Conservation (phyloP, 2,329 filamentous ascomycete genomes). For the Cercospora citrullina region DNA sequence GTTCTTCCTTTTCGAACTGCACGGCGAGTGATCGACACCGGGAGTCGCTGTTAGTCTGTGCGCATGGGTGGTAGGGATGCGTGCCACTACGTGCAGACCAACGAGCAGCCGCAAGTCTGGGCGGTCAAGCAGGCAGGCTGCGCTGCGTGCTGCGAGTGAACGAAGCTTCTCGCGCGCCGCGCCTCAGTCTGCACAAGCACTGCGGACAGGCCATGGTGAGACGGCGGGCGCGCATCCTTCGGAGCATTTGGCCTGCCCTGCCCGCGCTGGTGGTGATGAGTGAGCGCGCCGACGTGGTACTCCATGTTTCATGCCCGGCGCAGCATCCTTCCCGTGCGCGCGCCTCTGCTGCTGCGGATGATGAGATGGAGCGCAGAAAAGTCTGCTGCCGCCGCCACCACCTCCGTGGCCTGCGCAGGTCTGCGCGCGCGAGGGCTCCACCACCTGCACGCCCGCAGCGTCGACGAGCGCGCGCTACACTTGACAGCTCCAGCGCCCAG, state of each 20-base stretch:
- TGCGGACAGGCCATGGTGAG: not conserved
- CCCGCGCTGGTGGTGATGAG: not conserved
- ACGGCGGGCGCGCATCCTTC: conserved; percentile 16
- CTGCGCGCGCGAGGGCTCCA: conserved; percentile 9
- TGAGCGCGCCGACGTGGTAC: conserved; percentile 13
- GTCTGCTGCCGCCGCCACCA: not conserved
- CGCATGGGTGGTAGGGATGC: conserved; percentile 22
- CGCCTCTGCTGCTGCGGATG: not conserved
- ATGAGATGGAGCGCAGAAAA: not conserved
- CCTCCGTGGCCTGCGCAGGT: not conserved
- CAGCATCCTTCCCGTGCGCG: conserved; percentile 11
- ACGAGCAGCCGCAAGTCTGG: conserved; percentile 15
- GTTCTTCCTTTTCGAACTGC: conserved; percentile 33
- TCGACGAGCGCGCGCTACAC: conserved; percentile 16
- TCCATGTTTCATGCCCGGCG: conserved; percentile 24
- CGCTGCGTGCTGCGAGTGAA: not conserved
- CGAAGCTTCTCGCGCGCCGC: not conserved
- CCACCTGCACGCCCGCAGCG: conserved; percentile 23
- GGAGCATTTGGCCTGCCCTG: conserved; percentile 14
- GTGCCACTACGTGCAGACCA: conserved; percentile 14
- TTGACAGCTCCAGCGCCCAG: conserved; percentile 18
- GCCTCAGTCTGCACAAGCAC: not conserved
- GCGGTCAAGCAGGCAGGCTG: conserved; percentile 10
- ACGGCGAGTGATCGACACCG: conserved; percentile 27
- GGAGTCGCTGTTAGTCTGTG: conserved; percentile 26